Conservation (phyloP, 306 rosid species). For the Prunus mongolica region DNA sequence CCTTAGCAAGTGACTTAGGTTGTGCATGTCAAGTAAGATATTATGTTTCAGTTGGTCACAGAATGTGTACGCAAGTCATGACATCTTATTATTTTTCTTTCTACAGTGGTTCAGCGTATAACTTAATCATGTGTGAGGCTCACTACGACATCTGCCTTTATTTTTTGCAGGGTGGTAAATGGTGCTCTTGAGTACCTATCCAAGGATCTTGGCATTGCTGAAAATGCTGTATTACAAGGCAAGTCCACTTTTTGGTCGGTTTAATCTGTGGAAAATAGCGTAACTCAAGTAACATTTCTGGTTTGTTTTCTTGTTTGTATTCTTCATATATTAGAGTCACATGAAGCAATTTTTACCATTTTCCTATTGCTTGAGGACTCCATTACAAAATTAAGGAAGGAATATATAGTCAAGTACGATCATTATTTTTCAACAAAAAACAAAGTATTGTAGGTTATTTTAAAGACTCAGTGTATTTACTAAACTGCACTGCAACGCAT, state of each 20-base stretch:
- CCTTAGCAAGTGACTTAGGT: not conserved
- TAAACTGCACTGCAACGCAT: not conserved
- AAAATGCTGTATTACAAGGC: conserved; percentile 81
- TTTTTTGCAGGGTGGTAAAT: conserved; percentile 79
- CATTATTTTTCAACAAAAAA: not conserved
- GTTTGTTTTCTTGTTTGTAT: not conserved
- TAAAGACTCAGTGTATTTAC: not conserved
- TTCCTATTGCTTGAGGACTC: not conserved
- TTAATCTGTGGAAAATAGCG: not conserved
- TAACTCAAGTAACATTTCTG: not conserved
- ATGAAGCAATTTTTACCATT: not conserved
- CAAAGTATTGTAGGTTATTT: not conserved
- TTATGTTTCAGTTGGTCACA: not conserved
- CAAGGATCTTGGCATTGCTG: conserved; percentile 76
- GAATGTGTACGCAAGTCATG: not conserved
- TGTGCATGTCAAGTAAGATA: not conserved
- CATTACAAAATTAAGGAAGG: not conserved
- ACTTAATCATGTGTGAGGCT: conserved; percentile 13
- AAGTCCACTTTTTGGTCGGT: not conserved
- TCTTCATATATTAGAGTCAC: not conserved
- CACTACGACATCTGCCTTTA: conserved; percentile 4
- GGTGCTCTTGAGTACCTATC: conserved; percentile 91
- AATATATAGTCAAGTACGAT: not conserved
- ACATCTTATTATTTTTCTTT: not conserved
- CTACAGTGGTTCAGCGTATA: not conserved